Conservation (phyloP, 2,329 filamentous ascomycete species). For the Chrysoporthe deuterocubensis region DNA sequence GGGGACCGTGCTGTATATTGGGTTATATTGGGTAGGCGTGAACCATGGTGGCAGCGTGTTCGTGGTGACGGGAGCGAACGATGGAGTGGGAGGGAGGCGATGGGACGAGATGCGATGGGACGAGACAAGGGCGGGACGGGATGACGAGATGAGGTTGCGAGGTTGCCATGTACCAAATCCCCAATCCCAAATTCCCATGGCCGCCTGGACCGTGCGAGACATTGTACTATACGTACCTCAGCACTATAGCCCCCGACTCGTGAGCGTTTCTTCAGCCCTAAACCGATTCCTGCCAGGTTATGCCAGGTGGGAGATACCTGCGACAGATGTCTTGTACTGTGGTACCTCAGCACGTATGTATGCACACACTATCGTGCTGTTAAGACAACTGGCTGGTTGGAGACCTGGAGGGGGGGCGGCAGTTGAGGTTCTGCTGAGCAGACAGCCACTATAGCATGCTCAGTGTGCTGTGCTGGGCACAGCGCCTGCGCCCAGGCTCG, state of each 20-base stretch:
- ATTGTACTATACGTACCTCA: too few species aligned
- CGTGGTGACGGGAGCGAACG: not conserved
- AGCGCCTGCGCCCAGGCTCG: too few species aligned
- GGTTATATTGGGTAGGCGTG: not conserved
- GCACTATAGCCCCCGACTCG: not conserved
- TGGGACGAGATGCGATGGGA: not conserved
- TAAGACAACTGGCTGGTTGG: too few species aligned
- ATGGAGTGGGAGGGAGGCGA: not conserved
- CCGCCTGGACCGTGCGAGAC: not conserved
- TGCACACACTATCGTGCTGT: not conserved
- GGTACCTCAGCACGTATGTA: not conserved
- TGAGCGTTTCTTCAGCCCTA: conserved; percentile 14
- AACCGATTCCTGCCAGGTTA: conserved; percentile 7
- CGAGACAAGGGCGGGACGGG: not conserved
- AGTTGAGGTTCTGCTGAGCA: too few species aligned
- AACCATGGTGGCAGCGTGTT: not conserved
- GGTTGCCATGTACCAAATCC: not conserved
- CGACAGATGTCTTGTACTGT: too few species aligned
- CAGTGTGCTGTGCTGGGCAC: too few species aligned
- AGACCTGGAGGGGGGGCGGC: too few species aligned
- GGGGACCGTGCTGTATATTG: not conserved
- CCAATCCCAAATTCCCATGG: not conserved
- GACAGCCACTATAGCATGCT: too few species aligned
- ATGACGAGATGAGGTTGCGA: not conserved
- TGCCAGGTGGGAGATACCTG: not conserved